Percentiles rank a stretch among this genome's conserved stretches.
These are phyloP conservation scores for Clarireedia hainanense DNA, from an alignment of 2,329 filamentous ascomycete species.

Conservation along the genomic window DNA sequence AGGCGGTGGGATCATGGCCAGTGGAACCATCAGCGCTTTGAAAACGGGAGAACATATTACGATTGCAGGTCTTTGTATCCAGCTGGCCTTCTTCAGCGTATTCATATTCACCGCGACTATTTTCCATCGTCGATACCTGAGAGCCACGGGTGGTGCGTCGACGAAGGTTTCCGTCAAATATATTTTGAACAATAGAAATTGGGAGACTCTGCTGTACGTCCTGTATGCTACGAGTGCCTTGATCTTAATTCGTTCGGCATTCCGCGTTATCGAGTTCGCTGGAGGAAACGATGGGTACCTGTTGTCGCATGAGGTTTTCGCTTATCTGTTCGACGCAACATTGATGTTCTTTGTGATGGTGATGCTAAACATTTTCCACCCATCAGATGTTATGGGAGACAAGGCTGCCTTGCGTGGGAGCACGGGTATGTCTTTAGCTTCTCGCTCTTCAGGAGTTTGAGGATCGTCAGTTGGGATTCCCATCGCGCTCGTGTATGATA, in stretches of 20 bases:
- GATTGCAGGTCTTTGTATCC: constrained; percentile 39
- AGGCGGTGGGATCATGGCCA: constrained; percentile 11
- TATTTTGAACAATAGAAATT: not conserved
- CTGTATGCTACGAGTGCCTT: constrained; percentile 35
- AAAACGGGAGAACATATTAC: constrained; percentile 34
- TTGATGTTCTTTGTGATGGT: constrained; percentile 35
- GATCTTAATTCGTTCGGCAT: constrained; percentile 40
- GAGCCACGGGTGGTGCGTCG: not conserved
- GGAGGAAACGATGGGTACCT: constrained; percentile 38
- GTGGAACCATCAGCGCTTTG: constrained; percentile 24
- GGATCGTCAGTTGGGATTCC: not conserved
- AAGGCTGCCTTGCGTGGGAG: too few species aligned
- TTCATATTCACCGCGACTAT: constrained; percentile 31
- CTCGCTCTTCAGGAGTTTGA: too few species aligned
- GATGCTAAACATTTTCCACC: constrained; percentile 32
- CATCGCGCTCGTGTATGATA: too few species aligned
- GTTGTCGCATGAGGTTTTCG: constrained; percentile 35
- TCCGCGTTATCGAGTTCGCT: constrained; percentile 41
- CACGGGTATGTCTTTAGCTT: too few species aligned
- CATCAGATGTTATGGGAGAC: constrained; percentile 9
- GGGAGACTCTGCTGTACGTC: constrained; percentile 29
- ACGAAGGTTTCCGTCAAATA: not conserved
- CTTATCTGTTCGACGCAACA: constrained; percentile 40
- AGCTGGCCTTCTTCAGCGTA: constrained; percentile 41
- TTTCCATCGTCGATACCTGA: constrained; percentile 7